A percentile compares a stretch with the other conserved stretches of the same genome.
Evolutionary conservation across 192 early-diverging fungal species (phyloP).

Genomic region (Ambispora gerdemannii): DNA sequence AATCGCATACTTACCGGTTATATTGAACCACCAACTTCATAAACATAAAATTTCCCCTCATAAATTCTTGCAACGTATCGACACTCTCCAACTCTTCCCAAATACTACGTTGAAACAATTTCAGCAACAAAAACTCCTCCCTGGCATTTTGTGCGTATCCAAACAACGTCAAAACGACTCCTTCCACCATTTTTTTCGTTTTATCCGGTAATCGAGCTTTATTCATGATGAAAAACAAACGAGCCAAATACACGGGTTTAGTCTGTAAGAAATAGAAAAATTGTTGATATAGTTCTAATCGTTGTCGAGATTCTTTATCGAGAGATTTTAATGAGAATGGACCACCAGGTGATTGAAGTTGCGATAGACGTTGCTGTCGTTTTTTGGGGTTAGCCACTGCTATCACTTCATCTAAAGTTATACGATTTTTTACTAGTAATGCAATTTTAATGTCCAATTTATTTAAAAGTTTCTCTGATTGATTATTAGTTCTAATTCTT

Average conservation of each 20-base stretch:
- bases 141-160: constrained; percentile 96
- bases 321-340: constrained; percentile 70
- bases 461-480: constrained; percentile 71
- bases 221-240: constrained; percentile 84
- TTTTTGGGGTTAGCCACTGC: constrained; percentile 46
- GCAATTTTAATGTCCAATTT: constrained; percentile 97
- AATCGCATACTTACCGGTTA: constrained; percentile 59
- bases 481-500: constrained; percentile 85
- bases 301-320: constrained; percentile 82
- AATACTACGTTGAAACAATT: constrained; percentile 88
- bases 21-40: constrained; percentile 96
- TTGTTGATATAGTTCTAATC: constrained; percentile 83
- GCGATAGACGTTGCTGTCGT: constrained; percentile 43
- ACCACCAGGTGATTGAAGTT: constrained; percentile 43
- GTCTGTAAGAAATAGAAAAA: constrained; percentile 97
- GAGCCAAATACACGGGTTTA: constrained; percentile 86
- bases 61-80: constrained; percentile 80
- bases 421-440: constrained; percentile 91
- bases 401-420: constrained; percentile 92
- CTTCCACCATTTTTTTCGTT: constrained; percentile 81
- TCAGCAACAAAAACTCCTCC: constrained; percentile 94
- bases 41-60: constrained; percentile 94
- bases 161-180: constrained; percentile 87
- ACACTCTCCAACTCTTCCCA: constrained; percentile 87
- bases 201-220: constrained; percentile 65